Percentiles rank a stretch among this genome's conserved stretches.
These are phyloP conservation scores for Gelatoporia subvermispora DNA, from an alignment of 768 basidiomycete genomes.

Conservation along the genomic window DNA sequence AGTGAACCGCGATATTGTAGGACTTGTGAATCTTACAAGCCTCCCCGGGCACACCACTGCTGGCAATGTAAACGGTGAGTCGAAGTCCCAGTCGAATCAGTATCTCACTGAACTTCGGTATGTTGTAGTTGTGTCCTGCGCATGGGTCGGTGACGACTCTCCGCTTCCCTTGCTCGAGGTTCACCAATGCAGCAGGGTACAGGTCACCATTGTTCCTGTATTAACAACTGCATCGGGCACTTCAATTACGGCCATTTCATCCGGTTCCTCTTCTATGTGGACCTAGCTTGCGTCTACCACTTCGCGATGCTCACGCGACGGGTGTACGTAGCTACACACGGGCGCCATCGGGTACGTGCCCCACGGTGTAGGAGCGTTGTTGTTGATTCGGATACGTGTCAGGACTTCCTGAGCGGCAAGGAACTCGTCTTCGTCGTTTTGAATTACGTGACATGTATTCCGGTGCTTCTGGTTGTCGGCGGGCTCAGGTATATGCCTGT, in stretches of 20 bases:
- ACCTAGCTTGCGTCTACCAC: slow-evolving; percentile 89
- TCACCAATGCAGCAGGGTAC: neutral
- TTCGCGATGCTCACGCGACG: slow-evolving; percentile 73
- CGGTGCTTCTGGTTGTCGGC: slow-evolving; percentile 84
- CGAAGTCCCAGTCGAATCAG: neutral
- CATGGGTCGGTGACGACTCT: slow-evolving; percentile 65
- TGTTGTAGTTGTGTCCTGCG: slow-evolving; percentile 69
- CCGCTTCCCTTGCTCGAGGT: neutral
- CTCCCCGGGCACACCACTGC: slow-evolving; percentile 91
- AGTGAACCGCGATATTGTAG: slow-evolving; percentile 83
- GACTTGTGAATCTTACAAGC: slow-evolving; percentile 80
- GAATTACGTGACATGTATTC: slow-evolving; percentile 82
- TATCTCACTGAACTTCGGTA: neutral
- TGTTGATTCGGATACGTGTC: neutral
- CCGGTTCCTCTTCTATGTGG: slow-evolving; percentile 90
- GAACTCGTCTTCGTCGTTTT: slow-evolving; percentile 84
- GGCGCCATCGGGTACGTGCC: slow-evolving; percentile 48
- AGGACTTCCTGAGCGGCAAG: slow-evolving; percentile 63
- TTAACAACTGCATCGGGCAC: slow-evolving; percentile 92
- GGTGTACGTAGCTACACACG: slow-evolving; percentile 42
- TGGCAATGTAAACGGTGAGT: slow-evolving; percentile 76
- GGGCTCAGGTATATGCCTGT: slow-evolving; percentile 66
- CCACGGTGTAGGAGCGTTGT: no score
- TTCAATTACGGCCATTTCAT: slow-evolving; percentile 86
- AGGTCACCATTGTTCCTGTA: slow-evolving; percentile 94